A percentile compares a stretch with the other conserved stretches of the same genome.
These are phyloP conservation scores for Metschnikowia aberdeeniae DNA, from an alignment of 805 yeast species.

Conservation along the genomic window DNA sequence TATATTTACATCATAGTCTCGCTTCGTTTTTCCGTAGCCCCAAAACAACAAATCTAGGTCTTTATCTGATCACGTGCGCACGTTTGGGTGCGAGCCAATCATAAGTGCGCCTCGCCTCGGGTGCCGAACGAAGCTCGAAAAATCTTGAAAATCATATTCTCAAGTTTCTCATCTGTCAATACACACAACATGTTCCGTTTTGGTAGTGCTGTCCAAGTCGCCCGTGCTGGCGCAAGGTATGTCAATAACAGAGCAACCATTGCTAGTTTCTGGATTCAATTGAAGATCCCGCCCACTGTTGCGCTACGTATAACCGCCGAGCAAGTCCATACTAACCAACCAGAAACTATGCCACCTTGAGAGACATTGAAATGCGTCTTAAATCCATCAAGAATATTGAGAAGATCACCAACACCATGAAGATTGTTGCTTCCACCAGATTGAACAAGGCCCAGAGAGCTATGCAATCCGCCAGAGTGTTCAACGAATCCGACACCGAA, in stretches of 20 bases:
- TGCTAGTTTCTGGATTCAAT: neutral
- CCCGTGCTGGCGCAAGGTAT: slow-evolving; percentile 53
- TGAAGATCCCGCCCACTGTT: too few species aligned
- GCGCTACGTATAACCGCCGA: neutral
- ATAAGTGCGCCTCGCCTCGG: slow-evolving; percentile 16
- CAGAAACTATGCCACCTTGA: slow-evolving; percentile 95
- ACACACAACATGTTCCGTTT: slow-evolving; percentile 47
- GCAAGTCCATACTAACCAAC: slow-evolving; percentile 21
- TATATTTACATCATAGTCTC: too few species aligned
- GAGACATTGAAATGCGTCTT: slow-evolving; percentile 97
- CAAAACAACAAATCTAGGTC: too few species aligned
- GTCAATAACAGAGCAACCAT: slow-evolving; percentile 19
- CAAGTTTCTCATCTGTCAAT: slow-evolving; percentile 7
- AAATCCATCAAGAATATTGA: slow-evolving; percentile 98
- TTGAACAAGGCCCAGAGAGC: slow-evolving; percentile 94
- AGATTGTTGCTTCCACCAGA: slow-evolving; percentile 97
- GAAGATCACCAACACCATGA: slow-evolving; percentile 99
- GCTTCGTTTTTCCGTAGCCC: too few species aligned
- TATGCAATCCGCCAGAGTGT: slow-evolving; percentile 81
- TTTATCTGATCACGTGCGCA: slow-evolving; percentile 12
- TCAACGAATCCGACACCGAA: slow-evolving; percentile 73
- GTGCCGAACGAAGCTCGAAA: slow-evolving; percentile 20
- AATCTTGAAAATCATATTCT: slow-evolving; percentile 9
- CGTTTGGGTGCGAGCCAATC: slow-evolving; percentile 14
- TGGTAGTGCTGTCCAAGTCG: slow-evolving; percentile 48